Percentiles rank a stretch among this genome's conserved stretches.
Evolutionary conservation across 1,284 basidiomycete species (phyloP).

Genomic region (Leccinum griseonigrum): DNA sequence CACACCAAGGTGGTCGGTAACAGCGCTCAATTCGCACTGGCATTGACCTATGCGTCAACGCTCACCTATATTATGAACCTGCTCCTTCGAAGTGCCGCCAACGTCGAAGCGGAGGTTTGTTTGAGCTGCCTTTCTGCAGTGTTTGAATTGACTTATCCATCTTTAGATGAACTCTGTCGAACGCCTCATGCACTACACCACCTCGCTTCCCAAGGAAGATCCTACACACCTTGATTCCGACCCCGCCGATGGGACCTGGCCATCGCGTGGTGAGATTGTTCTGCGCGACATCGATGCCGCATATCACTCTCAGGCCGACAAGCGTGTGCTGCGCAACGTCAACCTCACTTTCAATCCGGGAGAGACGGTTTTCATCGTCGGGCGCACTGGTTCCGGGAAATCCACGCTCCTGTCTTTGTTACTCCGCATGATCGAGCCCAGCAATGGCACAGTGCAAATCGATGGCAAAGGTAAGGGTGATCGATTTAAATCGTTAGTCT

Average conservation of each 20-base stretch:
- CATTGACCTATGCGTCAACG: constrained; percentile 27
- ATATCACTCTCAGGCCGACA: constrained; percentile 79
- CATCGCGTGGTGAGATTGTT: constrained; percentile 25
- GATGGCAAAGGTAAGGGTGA: constrained; percentile 25
- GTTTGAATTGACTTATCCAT: constrained; percentile 2
- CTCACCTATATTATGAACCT: constrained; percentile 34
- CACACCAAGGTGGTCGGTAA: constrained; percentile 26
- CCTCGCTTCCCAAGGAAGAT: constrained; percentile 26
- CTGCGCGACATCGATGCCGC: constrained; percentile 55
- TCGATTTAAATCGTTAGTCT: not conserved
- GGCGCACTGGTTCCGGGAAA: constrained; percentile 90
- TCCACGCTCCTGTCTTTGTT: constrained; percentile 62
- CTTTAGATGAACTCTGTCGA: constrained; percentile 33
- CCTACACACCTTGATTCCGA: constrained; percentile 22
- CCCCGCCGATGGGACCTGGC: constrained; percentile 24
- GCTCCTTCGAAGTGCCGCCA: constrained; percentile 30
- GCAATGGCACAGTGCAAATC: constrained; percentile 27
- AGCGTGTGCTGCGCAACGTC: constrained; percentile 61
- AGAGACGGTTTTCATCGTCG: constrained; percentile 93
- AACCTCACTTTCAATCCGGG: constrained; percentile 77
- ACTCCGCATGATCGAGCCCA: constrained; percentile 30
- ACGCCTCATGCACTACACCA: constrained; percentile 29
- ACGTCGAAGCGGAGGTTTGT: constrained; percentile 32
- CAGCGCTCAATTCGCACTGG: constrained; percentile 24
- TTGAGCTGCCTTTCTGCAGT: not conserved